phyloP scores from a whole-genome alignment of 352 stramenopile species.

The Globisporangium viniferum region DNA sequence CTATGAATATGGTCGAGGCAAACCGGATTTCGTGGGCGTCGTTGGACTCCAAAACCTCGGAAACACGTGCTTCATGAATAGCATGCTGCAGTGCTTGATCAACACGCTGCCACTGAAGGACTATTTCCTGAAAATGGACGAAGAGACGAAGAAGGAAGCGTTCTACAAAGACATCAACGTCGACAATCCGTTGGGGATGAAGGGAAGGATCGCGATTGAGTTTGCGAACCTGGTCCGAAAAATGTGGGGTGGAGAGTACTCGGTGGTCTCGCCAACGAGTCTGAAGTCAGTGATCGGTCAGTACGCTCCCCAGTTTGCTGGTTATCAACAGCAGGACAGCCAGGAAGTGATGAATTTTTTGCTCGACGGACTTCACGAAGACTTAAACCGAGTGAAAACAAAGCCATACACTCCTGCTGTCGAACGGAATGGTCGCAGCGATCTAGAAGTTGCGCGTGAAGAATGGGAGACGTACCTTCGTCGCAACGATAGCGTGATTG shows the following conservation, averaged over 20 bases:
- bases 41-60: conserved; percentile 75
- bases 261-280: conserved; percentile 64
- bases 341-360: conserved; percentile 93
- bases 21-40: conserved; percentile 54
- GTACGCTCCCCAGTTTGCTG: conserved; percentile 87
- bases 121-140: conserved; percentile 90
- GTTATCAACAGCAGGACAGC: conserved; percentile 89
- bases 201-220: conserved; percentile 92
- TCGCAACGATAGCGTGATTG: conserved; percentile 91
- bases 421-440: conserved; percentile 63
- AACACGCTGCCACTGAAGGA: conserved; percentile 90
- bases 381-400: conserved; percentile 83
- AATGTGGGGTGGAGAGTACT: conserved; percentile 92
- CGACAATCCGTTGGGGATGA: conserved; percentile 93
- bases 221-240: conserved; percentile 93
- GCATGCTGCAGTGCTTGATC: conserved; percentile 91
- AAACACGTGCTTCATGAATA: conserved; percentile 88
- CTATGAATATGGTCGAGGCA: conserved; percentile 46
- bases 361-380: conserved; percentile 90
- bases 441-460: conserved; percentile 66
- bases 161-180: conserved; percentile 91
- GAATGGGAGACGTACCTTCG: conserved; percentile 85
- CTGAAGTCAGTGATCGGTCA: conserved; percentile 85
- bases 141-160: conserved; percentile 30
- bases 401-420: conserved; percentile 82